phyloP scores from a whole-genome alignment of 2,329 filamentous ascomycete species.

The Drechmeria coniospora region DNA sequence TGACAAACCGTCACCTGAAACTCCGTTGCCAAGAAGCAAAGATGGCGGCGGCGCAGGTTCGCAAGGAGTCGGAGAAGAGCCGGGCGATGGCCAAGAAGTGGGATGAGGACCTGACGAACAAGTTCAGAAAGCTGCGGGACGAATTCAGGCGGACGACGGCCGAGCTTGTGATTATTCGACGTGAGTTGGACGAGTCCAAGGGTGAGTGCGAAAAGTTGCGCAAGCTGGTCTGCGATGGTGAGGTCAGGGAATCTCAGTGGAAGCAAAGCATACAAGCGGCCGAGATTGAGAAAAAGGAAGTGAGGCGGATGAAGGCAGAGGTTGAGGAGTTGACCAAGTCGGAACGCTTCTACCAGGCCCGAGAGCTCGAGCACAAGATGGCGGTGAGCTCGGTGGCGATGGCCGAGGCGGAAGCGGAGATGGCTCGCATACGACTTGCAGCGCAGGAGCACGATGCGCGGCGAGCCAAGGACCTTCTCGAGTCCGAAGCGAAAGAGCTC shows the following conservation, averaged over 20 bases:
- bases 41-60: conserved; percentile 51
- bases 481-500: conserved; percentile 31
- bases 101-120: conserved; percentile 54
- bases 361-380: conserved; percentile 42
- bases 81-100: conserved; percentile 62
- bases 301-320: conserved; percentile 43
- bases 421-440: conserved; percentile 41
- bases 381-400: conserved; percentile 42
- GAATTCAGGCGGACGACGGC: conserved; percentile 50
- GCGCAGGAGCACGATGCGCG: conserved; percentile 32
- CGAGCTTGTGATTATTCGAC: conserved; percentile 40
- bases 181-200: conserved; percentile 40
- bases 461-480: conserved; percentile 25
- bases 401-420: conserved; percentile 42
- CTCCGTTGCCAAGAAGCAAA: conserved; percentile 60
- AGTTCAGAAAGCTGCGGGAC: conserved; percentile 50
- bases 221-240: conserved; percentile 49
- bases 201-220: conserved; percentile 50
- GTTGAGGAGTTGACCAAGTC: conserved; percentile 44
- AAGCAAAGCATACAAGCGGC: conserved; percentile 49
- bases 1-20: conserved; percentile 59
- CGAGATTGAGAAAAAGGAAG: conserved; percentile 43
- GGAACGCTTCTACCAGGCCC: conserved; percentile 47
- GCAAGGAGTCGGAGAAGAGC: conserved; percentile 57
- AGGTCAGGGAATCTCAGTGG: conserved; percentile 50